Evolutionary conservation across 176 grass and related monocot species (phyloP).

Genomic region (Paspalum vaginatum): DNA sequence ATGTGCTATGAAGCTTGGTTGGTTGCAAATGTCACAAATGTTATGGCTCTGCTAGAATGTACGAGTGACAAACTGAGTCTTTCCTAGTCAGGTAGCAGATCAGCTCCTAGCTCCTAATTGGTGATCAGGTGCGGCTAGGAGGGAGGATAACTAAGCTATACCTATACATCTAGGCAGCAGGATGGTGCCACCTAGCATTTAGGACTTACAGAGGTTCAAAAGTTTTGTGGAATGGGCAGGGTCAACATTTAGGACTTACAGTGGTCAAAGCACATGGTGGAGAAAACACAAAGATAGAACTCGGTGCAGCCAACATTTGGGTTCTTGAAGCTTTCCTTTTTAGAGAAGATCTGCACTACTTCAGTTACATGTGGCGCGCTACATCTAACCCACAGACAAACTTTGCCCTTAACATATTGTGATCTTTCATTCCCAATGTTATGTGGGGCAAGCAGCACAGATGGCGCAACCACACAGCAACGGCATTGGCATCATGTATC

Average conservation of each 20-base stretch:
- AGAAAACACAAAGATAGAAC: background rate
- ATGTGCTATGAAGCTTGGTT: background rate
- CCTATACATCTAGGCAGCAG: background rate
- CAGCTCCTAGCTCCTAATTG: background rate
- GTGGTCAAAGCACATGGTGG: background rate
- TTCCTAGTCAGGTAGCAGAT: background rate
- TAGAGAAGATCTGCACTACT: background rate
- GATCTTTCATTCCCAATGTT: too few species aligned
- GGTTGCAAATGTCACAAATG: background rate
- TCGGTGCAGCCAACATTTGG: slow-evolving; percentile 12
- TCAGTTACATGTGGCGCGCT: background rate
- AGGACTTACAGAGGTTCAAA: slow-evolving; percentile 3
- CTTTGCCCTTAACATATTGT: background rate
- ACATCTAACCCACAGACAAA: background rate
- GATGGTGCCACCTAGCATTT: background rate
- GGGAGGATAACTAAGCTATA: background rate
- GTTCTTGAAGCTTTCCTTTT: background rate
- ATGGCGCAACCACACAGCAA: too few species aligned
- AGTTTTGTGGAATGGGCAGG: background rate
- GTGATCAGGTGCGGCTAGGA: background rate
- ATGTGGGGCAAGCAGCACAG: too few species aligned
- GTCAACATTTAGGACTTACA: too few species aligned
- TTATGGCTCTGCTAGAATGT: slow-evolving; percentile 10
- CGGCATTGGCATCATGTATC: too few species aligned
- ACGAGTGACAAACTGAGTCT: slow-evolving; percentile 6